These are phyloP conservation scores for Pontederia paniculata DNA, from an alignment of 176 grass and related monocot genomes.

Conservation along the genomic window DNA sequence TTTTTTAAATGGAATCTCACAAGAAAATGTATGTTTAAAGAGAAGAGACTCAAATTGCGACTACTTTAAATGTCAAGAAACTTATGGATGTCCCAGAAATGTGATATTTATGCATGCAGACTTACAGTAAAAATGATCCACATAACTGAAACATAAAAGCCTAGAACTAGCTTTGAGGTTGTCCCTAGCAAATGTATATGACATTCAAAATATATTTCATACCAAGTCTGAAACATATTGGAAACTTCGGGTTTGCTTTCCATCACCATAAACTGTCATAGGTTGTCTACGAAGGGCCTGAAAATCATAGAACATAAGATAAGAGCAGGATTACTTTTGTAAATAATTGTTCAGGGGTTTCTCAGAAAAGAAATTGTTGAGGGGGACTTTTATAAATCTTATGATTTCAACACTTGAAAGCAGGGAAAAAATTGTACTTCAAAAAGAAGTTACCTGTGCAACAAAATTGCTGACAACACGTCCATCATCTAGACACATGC, in stretches of 20 bases:
- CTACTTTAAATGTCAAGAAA: no score
- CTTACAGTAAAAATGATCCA: neutral
- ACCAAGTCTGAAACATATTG: conserved; percentile 98
- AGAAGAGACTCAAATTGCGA: no score
- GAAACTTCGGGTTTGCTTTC: conserved; percentile 95
- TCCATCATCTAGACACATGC: conserved; percentile 95
- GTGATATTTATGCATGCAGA: no score
- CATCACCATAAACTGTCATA: conserved; percentile 95
- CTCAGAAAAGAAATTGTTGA: neutral
- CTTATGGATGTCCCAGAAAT: no score
- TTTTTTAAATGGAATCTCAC: no score
- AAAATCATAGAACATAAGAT: conserved; percentile 15
- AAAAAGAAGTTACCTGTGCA: conserved; percentile 51
- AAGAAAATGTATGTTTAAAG: no score
- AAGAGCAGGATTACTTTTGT: neutral
- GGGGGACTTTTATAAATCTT: neutral
- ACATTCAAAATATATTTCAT: conserved; percentile 1
- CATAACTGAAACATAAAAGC: neutral
- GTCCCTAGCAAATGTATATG: neutral
- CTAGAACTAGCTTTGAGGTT: neutral
- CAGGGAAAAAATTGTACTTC: neutral
- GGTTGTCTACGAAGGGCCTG: conserved; percentile 73
- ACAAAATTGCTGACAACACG: conserved; percentile 99
- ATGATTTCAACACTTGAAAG: neutral
- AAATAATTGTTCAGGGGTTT: no score